phyloP scores from a whole-genome alignment of 176 grass and related monocot species.

The Musa beccarii region DNA sequence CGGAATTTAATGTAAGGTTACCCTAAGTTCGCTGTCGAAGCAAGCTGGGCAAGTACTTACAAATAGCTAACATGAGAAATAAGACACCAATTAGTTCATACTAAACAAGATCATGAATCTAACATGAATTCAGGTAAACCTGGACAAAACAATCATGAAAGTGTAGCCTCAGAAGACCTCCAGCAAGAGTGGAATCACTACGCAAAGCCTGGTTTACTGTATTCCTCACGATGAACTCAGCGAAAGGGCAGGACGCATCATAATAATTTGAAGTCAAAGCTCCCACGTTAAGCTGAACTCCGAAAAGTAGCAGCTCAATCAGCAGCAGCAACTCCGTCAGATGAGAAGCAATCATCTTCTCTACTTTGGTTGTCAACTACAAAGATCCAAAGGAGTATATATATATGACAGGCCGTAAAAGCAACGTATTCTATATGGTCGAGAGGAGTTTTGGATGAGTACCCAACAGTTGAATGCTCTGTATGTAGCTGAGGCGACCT shows the following conservation, averaged over 20 bases:
- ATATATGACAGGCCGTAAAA: background rate
- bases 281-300: constrained; percentile 18
- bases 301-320: constrained; percentile 25
- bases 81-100: too few relatives aligned
- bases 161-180: constrained; percentile 65
- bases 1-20: too few relatives aligned
- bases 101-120: background rate
- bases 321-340: constrained; percentile 27
- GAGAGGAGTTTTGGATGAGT: too few relatives aligned
- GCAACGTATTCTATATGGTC: background rate
- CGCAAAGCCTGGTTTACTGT: constrained; percentile 42
- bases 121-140: constrained; percentile 14
- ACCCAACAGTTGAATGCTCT: too few relatives aligned
- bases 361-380: too few relatives aligned
- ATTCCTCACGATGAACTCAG: constrained; percentile 39
- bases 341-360: constrained; percentile 20
- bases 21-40: too few relatives aligned
- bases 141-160: constrained; percentile 98
- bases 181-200: constrained; percentile 57
- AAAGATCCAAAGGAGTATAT: background rate
- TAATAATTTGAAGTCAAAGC: constrained; percentile 61
- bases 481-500: too few relatives aligned
- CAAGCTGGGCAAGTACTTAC: too few relatives aligned
- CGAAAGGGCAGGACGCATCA: constrained; percentile 60
- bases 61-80: too few relatives aligned